Conservation (phyloP, 2,329 filamentous ascomycete species). For the Pseudophaeomoniella oleicola region DNA sequence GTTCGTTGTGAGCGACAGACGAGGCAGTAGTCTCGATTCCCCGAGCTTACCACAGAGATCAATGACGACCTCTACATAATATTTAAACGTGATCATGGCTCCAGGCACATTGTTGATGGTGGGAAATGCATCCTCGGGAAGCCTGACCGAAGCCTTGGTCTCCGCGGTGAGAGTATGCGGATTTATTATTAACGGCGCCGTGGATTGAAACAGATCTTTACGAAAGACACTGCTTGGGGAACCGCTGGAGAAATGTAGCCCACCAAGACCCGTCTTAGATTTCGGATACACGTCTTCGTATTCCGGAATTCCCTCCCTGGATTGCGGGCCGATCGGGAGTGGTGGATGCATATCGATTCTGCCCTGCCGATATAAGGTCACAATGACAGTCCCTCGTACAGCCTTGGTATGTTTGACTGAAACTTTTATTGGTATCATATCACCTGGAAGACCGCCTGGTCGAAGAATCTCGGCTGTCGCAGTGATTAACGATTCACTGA, state of each 20-base stretch:
- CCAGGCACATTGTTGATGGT: constrained; percentile 83
- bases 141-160: constrained; percentile 67
- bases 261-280: constrained; percentile 73
- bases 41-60: constrained; percentile 79
- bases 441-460: constrained; percentile 74
- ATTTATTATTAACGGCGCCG: constrained; percentile 78
- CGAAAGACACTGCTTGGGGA: constrained; percentile 86
- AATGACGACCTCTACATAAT: constrained; percentile 82
- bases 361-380: constrained; percentile 82
- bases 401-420: constrained; percentile 76
- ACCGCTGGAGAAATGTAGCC: constrained; percentile 71
- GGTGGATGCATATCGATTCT: constrained; percentile 68
- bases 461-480: constrained; percentile 71
- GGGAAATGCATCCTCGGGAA: constrained; percentile 83
- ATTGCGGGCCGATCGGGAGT: constrained; percentile 43
- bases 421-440: constrained; percentile 65
- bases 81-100: constrained; percentile 88
- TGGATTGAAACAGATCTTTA: constrained; percentile 82
- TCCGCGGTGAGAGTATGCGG: constrained; percentile 62
- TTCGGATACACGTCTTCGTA: constrained; percentile 78
- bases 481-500: constrained; percentile 67
- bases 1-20: constrained; percentile 34
- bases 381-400: constrained; percentile 83
- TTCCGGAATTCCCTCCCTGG: constrained; percentile 53
- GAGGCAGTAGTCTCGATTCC: constrained; percentile 52